Evolutionary conservation across 208 protist genomes (phyloP).

Genomic region (Kentomonas sorsogonicus): DNA sequence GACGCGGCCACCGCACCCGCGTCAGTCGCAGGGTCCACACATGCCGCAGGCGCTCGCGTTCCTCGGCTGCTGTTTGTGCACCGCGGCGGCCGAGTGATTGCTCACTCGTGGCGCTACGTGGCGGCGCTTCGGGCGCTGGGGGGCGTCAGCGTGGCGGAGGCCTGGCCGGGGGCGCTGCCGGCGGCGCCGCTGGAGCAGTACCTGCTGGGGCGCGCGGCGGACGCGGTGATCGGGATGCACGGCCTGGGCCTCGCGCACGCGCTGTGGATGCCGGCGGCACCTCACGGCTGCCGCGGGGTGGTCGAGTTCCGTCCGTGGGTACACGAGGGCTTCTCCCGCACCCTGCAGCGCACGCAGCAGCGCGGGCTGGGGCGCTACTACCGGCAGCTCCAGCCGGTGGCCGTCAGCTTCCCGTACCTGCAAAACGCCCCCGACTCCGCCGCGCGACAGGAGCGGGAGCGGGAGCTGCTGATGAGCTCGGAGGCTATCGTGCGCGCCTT

Average conservation of each 20-base stretch:
- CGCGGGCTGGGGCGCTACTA: conserved; percentile 23
- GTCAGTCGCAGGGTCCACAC: too few species aligned
- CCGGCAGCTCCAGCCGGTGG: conserved; percentile 14
- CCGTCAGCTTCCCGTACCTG: conserved; percentile 23
- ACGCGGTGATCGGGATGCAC: conserved; percentile 58
- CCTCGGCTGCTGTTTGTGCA: conserved; percentile 38
- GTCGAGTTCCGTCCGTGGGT: conserved; percentile 50
- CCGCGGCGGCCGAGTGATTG: conserved; percentile 27
- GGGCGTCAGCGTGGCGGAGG: conserved; percentile 45
- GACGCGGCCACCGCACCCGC: too few species aligned
- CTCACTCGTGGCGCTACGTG: conserved; percentile 19
- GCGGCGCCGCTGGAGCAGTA: conserved; percentile 42
- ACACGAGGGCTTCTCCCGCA: conserved; percentile 16
- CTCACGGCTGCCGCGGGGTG: conserved; percentile 23
- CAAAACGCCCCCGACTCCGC: too few species aligned
- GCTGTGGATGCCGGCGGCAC: conserved; percentile 45
- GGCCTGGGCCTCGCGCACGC: conserved; percentile 43
- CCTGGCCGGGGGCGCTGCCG: conserved; percentile 23
- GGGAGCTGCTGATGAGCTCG: conserved; percentile 14
- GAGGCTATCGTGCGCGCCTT: conserved; percentile 18
- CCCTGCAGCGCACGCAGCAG: conserved; percentile 17
- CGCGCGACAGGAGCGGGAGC: conserved; percentile 21
- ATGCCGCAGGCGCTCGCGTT: too few species aligned
- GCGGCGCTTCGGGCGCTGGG: conserved; percentile 20
- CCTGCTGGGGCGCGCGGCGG: conserved; percentile 36